Conservation (phyloP, 495 filamentous ascomycete species). For the Clohesyomyces aquaticus region DNA sequence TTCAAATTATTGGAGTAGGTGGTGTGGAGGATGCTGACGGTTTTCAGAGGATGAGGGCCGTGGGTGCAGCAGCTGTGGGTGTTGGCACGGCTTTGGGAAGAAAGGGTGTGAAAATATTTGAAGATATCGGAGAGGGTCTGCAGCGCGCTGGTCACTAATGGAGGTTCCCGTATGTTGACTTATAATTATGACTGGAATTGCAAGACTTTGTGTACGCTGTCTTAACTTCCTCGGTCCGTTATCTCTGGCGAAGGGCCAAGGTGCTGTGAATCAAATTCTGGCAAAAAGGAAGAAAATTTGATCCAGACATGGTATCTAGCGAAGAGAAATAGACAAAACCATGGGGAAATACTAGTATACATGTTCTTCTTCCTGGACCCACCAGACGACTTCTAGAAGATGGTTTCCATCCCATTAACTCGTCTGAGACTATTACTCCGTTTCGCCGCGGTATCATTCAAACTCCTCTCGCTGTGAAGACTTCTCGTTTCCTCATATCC, state of each 20-base stretch:
- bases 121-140: constrained; percentile 50
- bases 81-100: constrained; percentile 67
- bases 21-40: constrained; percentile 65
- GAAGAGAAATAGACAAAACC: not conserved
- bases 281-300: not conserved
- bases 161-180: too few species aligned
- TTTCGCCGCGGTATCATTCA: not conserved
- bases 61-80: constrained; percentile 64
- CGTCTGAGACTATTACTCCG: not conserved
- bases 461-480: not conserved
- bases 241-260: too few species aligned
- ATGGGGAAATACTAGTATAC: too few species aligned
- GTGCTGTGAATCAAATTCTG: too few species aligned
- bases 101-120: constrained; percentile 63
- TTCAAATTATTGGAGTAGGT: constrained; percentile 68
- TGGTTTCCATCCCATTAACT: not conserved
- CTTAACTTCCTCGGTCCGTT: too few species aligned
- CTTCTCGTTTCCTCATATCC: constrained; percentile 3
- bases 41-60: constrained; percentile 63
- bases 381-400: not conserved
- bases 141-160: not conserved
- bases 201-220: too few species aligned
- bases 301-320: not conserved
- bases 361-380: too few species aligned
- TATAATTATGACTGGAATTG: too few species aligned